Evolutionary conservation across 768 basidiomycete genomes (phyloP).

Genomic region (Lentinula sp.): DNA sequence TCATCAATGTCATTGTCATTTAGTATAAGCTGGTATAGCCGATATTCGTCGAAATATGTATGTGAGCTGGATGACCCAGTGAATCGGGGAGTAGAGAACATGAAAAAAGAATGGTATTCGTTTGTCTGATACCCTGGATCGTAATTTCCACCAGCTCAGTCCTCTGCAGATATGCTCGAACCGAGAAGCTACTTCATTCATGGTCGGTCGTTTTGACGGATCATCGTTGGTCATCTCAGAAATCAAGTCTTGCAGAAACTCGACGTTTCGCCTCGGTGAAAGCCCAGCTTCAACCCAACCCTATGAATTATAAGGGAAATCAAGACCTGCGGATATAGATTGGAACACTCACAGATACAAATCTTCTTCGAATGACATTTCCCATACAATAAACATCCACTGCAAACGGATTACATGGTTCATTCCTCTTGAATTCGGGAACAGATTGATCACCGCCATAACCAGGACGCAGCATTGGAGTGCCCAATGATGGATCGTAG

Average conservation of each 20-base stretch:
- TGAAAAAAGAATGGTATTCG: background rate
- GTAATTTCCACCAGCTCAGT: conserved; percentile 13
- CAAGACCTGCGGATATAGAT: no score
- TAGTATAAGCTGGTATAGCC: background rate
- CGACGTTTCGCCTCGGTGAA: background rate
- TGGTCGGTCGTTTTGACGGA: conserved; percentile 28
- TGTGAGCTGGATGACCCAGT: background rate
- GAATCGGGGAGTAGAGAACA: background rate
- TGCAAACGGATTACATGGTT: conserved; percentile 30
- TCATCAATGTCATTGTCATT: no score
- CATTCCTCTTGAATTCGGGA: conserved; percentile 25
- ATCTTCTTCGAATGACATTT: conserved; percentile 21
- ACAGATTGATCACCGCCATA: conserved; percentile 35
- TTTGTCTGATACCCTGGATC: conserved; percentile 11
- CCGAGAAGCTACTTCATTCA: conserved; percentile 26
- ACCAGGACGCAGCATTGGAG: conserved; percentile 21
- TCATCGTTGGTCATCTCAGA: conserved; percentile 29
- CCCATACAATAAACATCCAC: conserved; percentile 40
- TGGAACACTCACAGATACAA: background rate
- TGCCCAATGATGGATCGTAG: conserved; percentile 17
- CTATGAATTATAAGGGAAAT: no score
- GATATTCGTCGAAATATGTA: background rate
- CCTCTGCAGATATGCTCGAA: conserved; percentile 14
- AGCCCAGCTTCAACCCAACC: background rate
- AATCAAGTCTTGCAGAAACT: conserved; percentile 27